Evolutionary conservation across 1,139 yeast genomes (phyloP), one percentile per base, ranked within the genome.

Genomic region (Zygosaccharomyces pseudobailii): DNA sequence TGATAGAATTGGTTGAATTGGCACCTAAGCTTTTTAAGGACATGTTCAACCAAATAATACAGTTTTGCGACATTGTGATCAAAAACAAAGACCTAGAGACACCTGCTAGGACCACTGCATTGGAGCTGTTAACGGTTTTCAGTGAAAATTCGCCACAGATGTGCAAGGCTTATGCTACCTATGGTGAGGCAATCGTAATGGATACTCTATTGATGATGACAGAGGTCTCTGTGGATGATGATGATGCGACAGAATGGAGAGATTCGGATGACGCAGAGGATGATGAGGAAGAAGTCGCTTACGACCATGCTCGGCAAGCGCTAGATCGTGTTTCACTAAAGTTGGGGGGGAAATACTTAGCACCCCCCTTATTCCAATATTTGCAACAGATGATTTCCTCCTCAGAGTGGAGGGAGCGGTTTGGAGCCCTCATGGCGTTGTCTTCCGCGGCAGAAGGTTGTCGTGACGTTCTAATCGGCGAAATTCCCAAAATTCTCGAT

Each of bases 401-500:
- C 1, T 62, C 71, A 34, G 78, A 80, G 53, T 92, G 98, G 98
- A 83, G 95, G 66, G 95, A 89, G 67, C 84, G 97, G 53, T 96
- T 89, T 67, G 98, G 96, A 13, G 96, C 97, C 2, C 73, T 92
- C 49, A 92, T 92, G 97, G 97, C 97, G 0, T 72, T 92, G 39
- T 88, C 97, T 0, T 84, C 96, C 7, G 96, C 96, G 24, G 97
- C 97, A 33, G 98, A 92, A 71, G 98, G 98, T 42, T 92, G 97
- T 69, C 79, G 89, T 46, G 97, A 89, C 57, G 90, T 87, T 13
- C 76, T 92, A 69, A 84, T 87, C 50, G 74, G 79, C 36, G 96
- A 89, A 66, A 84, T 89, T 46, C 88, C 89, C 51, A 80, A 79
- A 60, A 80, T 92, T 40, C 72, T 92, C 56, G 95, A 87, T 57